Base-by-base conservation (phyloP, 2,329 filamentous ascomycete species). In the Neonectria sp. region DNA sequence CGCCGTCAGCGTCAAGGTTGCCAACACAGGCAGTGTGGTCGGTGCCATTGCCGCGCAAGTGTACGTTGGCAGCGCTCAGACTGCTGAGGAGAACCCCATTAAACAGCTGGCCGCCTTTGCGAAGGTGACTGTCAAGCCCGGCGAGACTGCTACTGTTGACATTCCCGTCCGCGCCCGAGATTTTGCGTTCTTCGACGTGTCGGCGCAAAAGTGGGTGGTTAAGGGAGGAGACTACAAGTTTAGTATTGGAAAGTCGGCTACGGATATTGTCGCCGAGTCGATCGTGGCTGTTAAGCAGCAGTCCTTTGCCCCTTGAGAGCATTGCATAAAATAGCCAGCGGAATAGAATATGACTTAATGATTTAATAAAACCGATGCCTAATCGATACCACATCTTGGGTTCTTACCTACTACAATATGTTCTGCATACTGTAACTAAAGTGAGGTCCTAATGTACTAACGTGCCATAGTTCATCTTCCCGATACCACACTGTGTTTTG, bases 31-130 rank as follows among this genome's bases (percentile, higher is more conserved):
- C 15, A 76, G 73, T 0, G 74, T 84, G 0, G 77, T 80, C 3
- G 89, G 88, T 37, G 82, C 84, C 15, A 81, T 84, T 17, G 88
- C 90, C 2, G 86, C 89, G 2, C 89, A 91, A 68, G 75, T 90
- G 4, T 91, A 91, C 71, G 77, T 76, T 3, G 79, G 79, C 13
- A 70, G 65, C 6, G 58, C 66, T 24, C 46, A 74, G 60, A 65
- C 69, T 9, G 52, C 56, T 0, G 62, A 71, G 51, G 71, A 70
- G 27, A 60, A 76, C 62, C 75, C 75, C 31, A 37, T 76, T 33
- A 93, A 93, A 80, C 91, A 93, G 78, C 81, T 93, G 3, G 89
- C 89, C 51, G 90, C 89, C 0, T 93, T 93, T 71, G 86, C 86
- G 65, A 93, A 92, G 79, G 86, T 92, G 13, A 74, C 69, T 3